Evolutionary conservation across 2,329 filamentous ascomycete genomes (phyloP), one percentile per base, ranked within the genome.

Genomic region (Ascochyta viciae-villosae): DNA sequence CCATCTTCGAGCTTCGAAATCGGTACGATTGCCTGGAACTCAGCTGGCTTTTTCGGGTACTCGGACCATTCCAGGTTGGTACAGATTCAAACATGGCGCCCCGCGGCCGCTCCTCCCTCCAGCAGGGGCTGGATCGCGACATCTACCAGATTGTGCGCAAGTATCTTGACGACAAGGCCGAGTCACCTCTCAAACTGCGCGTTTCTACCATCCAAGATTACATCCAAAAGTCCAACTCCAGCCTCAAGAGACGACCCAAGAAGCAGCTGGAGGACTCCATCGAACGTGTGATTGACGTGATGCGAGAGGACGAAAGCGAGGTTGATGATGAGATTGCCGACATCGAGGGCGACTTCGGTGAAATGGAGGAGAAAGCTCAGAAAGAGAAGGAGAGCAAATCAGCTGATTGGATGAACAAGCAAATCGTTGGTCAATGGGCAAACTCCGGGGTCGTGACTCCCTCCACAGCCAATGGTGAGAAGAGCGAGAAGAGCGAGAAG

Each of bases 171-270:
- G 85, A 88, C 47, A 84, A 85, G 46, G 78, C 82, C 43, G 67
- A 74, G 29, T 70, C 67, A 6, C 57, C 66, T 16, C 77, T 81
- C 7, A 81, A 79, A 49, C 77, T 90, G 6, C 87, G 85, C 1
- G 80, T 89, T 3, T 76, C 82, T 2, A 76, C 80, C 2, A 84
- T 96, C 1, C 96, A 95, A 72, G 88, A 92, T 35, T 86, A 85
- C 55, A 92, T 98, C 59, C 91, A 92, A 65, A 80, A 82, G 46
- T 96, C 92, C 13, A 97, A 97, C 73, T 96, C 92, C 0, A 92
- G 89, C 49, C 77, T 98, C 22, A 91, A 90, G 60, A 83, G 95
- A 22, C 87, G 90, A 63, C 92, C 91, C 35, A 96, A 95, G 75
- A 88, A 87, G 58, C 81, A 89, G 0, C 78, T 98, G 1, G 91